Base-by-base conservation (phyloP, 257 asterid species). In the Galeopsis tetrahit region DNA sequence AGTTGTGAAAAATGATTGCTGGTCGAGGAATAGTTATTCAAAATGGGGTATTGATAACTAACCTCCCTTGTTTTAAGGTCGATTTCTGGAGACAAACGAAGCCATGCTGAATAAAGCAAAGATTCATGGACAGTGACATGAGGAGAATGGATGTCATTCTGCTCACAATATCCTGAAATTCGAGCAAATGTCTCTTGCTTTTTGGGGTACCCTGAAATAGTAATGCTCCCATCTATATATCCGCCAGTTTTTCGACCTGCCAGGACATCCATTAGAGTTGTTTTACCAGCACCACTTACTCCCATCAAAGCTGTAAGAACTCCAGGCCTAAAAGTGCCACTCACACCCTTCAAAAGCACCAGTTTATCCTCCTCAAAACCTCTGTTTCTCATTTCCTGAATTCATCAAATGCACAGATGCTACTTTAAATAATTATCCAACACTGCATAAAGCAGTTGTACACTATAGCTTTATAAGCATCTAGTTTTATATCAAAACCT, bases 201-300 rank as follows among this genome's bases (percentile, higher is more conserved):
- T 62, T 83, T 89, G 7, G 91, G 88, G 70, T 83, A 87, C 17
- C 96, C 96, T 6, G 93, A 89, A 43, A 89, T 68, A 8, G 79
- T 85, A 34, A 89, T 87, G 60, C 74, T 75, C 38, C 96, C 96
- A 4, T 87, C 77, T 39, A 83, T 81, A 60, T 89, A 82, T n/a
- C 96, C 96, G 31, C 91, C 89, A 0, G 91, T 89, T 79, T 89
- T 89, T 46, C 96, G 79, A 36, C 93, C 96, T 10, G 93, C 90
- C 70, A 89, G 72, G 5, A 89, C 96, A 36, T 89, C 96, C 96
- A 89, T 83, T 31, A 89, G 85, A 8, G 96, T 89, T 1, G 96
- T 89, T 79, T 89, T 89, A 0, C 96, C 96, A 0, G 96, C 96
- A 17, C 96, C 96, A 57, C 91, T 89, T 10, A 89, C 89, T 31